phyloP scores from a whole-genome alignment of 2,329 filamentous ascomycete species.

The Diaporthe destruens region DNA sequence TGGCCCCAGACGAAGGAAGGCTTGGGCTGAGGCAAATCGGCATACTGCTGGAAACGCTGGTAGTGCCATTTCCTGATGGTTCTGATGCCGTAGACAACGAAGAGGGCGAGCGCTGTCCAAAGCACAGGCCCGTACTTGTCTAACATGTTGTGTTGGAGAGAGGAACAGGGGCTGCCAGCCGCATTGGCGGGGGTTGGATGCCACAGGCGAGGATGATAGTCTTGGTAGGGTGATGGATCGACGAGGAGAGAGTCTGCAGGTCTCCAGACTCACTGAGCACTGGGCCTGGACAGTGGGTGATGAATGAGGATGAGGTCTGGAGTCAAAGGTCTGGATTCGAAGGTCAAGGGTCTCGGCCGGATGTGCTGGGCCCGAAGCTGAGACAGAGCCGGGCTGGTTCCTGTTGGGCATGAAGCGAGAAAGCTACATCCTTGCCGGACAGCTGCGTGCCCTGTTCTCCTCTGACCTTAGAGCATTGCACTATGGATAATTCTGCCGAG shows the following conservation, averaged over 20 bases:
- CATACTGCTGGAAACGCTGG: constrained; percentile 34
- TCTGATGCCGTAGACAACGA: constrained; percentile 27
- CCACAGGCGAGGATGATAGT: not conserved
- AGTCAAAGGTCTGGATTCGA: not conserved
- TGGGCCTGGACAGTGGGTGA: not conserved
- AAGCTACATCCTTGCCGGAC: not conserved
- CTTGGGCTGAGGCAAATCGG: constrained; percentile 36
- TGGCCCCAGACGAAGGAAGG: constrained; percentile 37
- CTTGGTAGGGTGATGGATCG: not conserved
- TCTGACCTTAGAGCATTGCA: not conserved
- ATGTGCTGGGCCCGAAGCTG: not conserved
- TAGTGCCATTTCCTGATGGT: constrained; percentile 35
- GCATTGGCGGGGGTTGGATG: not conserved
- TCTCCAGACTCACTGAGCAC: not conserved
- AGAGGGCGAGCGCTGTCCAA: constrained; percentile 35
- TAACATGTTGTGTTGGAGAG: not conserved
- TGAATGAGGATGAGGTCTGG: not conserved
- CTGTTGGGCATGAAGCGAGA: not conserved
- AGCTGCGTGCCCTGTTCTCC: not conserved
- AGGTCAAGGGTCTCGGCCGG: not conserved
- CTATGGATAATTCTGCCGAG: not conserved
- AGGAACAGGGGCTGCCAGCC: not conserved
- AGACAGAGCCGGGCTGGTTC: constrained; percentile 2
- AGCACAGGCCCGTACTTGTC: constrained; percentile 31
- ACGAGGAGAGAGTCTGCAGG: not conserved